Evolutionary conservation across 345 rosid species (phyloP).

Genomic region (Camelina neglecta): DNA sequence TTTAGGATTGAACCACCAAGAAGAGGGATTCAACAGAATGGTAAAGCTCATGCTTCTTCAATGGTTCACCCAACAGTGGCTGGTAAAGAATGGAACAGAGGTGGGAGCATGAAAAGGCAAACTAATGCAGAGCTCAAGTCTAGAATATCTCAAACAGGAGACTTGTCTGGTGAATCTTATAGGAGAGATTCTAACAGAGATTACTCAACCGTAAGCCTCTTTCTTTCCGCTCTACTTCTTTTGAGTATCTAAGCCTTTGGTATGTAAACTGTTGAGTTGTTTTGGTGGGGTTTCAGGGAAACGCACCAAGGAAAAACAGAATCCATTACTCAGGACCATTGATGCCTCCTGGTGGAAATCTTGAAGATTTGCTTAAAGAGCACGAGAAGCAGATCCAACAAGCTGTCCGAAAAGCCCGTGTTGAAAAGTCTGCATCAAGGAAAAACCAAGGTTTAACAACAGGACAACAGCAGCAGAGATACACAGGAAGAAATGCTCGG

Average conservation of each 20-base stretch:
- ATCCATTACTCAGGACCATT: constrained; percentile 91
- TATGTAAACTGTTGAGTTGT: constrained; percentile 1
- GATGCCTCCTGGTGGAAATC: constrained; percentile 90
- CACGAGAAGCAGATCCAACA: constrained; percentile 94
- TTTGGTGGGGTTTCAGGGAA: constrained; percentile 51
- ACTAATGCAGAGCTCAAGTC: constrained; percentile 30
- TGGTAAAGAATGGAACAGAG: constrained; percentile 49
- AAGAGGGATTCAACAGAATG: constrained; percentile 42
- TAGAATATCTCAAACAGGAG: constrained; percentile 38
- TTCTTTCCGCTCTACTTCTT: not conserved
- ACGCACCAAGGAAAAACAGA: constrained; percentile 69
- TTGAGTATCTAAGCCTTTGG: not conserved
- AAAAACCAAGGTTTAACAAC: constrained; percentile 32
- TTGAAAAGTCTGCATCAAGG: constrained; percentile 52
- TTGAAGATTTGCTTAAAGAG: constrained; percentile 85
- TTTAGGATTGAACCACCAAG: constrained; percentile 60
- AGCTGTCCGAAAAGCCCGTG: constrained; percentile 82
- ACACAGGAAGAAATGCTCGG: constrained; percentile 37
- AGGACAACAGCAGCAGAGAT: constrained; percentile 37
- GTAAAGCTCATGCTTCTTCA: constrained; percentile 55
- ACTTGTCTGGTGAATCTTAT: constrained; percentile 43
- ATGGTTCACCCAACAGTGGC: constrained; percentile 60
- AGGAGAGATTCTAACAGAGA: constrained; percentile 47
- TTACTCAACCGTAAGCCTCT: constrained; percentile 48
- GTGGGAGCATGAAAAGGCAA: constrained; percentile 45